Base-by-base conservation (phyloP, 2,329 filamentous ascomycete genomes). In the Cercospora zeina region DNA sequence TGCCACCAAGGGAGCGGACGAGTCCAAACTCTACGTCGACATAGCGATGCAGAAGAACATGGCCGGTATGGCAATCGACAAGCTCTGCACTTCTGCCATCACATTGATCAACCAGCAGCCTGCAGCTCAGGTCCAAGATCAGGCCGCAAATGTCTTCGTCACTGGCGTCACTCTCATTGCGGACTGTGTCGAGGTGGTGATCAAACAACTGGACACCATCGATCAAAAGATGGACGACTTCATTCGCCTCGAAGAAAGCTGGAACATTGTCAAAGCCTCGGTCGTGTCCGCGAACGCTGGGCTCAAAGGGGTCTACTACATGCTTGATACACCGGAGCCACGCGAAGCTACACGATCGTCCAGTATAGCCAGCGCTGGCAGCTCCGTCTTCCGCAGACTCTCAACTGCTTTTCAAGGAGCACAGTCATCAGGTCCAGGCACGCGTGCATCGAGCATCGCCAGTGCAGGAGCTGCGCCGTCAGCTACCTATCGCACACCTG, bases 41-140 rank as follows among this genome's bases (percentile, higher is more conserved):
- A 73, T 77, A 19, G 73, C 71, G 33, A 78, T 80, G 70, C 77
- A 80, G 66, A 75, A 76, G 61, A 77, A 77, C 61, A 77, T 78
- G 72, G 76, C 77, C 5, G 78, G 78, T 58, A 75, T 77, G 64
- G 77, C 78, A 4, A 80, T 81, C 37, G 78, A 80, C 69, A 80
- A 79, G 66, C 77, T 78, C 45, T 75, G 75, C 24, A 79, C 77
- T 62, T 78, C 77, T 2, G 77, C 77, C 31, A 74, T 78, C 57
- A 73, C 74, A 10, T 71, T 80, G 19, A 79, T 81, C 62, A 72
- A 79, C 57, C 69, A 73, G n/a, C 77, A 79, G 65, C 74, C 77
- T 11, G 58, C 58, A 8, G 65, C 75, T 16, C 73, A 73, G 34
- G 56, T 47, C 16, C 77, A 80, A 59, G 78, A 80, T 5, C 73